Base-by-base conservation (phyloP, 805 yeast species). In the Wickerhamiella kurtzmanii region DNA sequence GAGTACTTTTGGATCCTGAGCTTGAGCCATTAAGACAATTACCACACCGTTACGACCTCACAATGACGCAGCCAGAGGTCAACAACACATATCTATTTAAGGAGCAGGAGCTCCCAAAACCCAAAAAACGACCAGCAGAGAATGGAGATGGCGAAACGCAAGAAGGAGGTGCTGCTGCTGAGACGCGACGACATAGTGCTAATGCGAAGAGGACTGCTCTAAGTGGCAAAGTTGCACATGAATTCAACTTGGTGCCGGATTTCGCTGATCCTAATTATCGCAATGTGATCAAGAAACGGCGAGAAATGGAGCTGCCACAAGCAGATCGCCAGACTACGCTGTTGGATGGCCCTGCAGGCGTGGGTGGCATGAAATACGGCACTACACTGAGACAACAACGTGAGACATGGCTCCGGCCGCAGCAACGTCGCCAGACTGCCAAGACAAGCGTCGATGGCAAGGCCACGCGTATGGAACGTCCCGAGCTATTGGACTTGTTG, bases 401-500 rank as follows among this genome's bases (percentile, higher is more conserved):
- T 39, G 51, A 48, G 37, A 28, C 47, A 41, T 54, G 57, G 57
- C 50, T 49, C 25, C 45, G 49, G 43, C 50, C 50, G 20, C 52
- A 49, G 36, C 64, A 57, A 48, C 59, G 58, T 51, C 56, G 57
- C 39, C 64, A 61, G 38, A 42, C 53, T 32, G 56, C 57, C 40
- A 59, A 60, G 47, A 69, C 69, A n/a, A 68, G 69, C 9, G 65
- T 70, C 19, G 94, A 84, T 54, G 94, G 92, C 44, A 80, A 94
- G 60, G 94, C 96, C 32, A 85, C 83, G 54, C 77, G 98, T 62
- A 84, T 92, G 81, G 95, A 95, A 36, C 79, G 84, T 68, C 85
- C 83, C 62, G 96, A 87, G 53, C 74, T 92, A 48, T 74, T 89
- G 72, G 96, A 88, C 64, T 67, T 84, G 54, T 68, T 92, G 55